Evolutionary conservation across 305 asterid species (phyloP), one percentile per base, ranked within the genome.

Genomic region (Fraxinus nigra): DNA sequence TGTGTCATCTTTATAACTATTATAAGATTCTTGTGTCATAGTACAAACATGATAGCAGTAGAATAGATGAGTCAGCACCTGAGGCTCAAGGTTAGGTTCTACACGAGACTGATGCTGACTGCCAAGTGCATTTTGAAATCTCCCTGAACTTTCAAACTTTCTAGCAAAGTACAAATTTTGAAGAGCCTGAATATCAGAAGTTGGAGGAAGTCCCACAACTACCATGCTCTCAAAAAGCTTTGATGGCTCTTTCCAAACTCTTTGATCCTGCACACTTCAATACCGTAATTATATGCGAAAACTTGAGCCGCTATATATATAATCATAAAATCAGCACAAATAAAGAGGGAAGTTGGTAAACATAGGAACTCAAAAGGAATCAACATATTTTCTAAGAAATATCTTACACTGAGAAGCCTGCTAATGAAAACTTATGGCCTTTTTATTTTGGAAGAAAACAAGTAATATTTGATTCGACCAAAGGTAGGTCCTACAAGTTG

Each of bases 51-150:
- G 18, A 22, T 78, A 82, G 70, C 61, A 24, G 75, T 56, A 65
- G n/a, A 80, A 30, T 16, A 43, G 7, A 78, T 38, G 82, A 79
- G 77, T 40, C 48, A 72, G 72, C 82, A 96, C 99, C 99, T 94
- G 99, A 26, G 99, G 99, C 86, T 96, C 99, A 81, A 93, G 93
- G 89, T 91, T 93, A 82, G 99, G 99, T 87, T 92, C 98, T 76
- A 96, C 89, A 32, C 99, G 98, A 77, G 93, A 87, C 81, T 87
- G 97, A 87, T 92, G 85, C 80, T 90, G 94, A 88, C 97, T 92
- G 86, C 97, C 90, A 67, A 92, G 85, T 56, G 95, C 92, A 81
- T 84, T 88, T 82, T 95, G 91, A 65, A 93, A 88, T 89, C 90
- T 93, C 76, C 99, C 99, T 1, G 98, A 84, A 81, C 95, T 89